Percentiles rank a stretch among this genome's conserved stretches.
Conservation (phyloP, 371 early-diverging fungal species). For the Mucor saturninus region DNA sequence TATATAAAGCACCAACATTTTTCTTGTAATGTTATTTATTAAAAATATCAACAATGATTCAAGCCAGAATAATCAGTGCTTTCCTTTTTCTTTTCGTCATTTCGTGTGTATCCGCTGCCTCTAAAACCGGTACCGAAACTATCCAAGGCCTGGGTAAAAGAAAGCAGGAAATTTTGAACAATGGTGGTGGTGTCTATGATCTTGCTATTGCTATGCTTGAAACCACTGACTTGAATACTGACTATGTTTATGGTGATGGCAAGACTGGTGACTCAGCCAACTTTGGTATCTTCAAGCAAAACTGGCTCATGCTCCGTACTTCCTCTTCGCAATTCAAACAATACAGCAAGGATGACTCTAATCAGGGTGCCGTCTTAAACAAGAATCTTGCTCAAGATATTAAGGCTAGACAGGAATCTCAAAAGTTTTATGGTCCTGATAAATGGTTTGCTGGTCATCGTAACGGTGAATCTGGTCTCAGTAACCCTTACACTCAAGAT, state of each 20-base stretch:
- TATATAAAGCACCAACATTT: too few species aligned
- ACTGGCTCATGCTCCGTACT: constrained; percentile 11
- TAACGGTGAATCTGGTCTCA: constrained; percentile 8
- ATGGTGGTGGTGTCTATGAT: constrained; percentile 6
- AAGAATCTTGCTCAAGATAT: constrained; percentile 1
- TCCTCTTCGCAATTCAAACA: constrained; percentile 7
- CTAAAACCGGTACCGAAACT: background rate
- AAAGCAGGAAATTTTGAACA: constrained; percentile 8
- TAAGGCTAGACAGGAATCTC: constrained; percentile 14
- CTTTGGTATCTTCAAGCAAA: constrained; percentile 19
- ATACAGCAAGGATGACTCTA: background rate
- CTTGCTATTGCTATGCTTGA: constrained; percentile 20
- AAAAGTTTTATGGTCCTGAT: constrained; percentile 9
- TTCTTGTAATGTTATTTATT: too few species aligned
- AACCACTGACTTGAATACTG: constrained; percentile 2
- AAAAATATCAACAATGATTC: too few species aligned
- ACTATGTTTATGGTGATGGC: constrained; percentile 9
- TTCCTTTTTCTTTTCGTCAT: too few species aligned
- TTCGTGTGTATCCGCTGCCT: too few species aligned
- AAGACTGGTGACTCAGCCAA: constrained; percentile 12
- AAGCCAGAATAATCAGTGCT: too few species aligned
- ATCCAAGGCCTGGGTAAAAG: constrained; percentile 7
- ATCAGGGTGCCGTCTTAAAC: constrained; percentile 2
- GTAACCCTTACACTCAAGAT: constrained; percentile 6
- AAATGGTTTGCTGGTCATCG: constrained; percentile 18